Evolutionary conservation across 1,284 basidiomycete genomes (phyloP).

Genomic region (Trichosporon inkin): DNA sequence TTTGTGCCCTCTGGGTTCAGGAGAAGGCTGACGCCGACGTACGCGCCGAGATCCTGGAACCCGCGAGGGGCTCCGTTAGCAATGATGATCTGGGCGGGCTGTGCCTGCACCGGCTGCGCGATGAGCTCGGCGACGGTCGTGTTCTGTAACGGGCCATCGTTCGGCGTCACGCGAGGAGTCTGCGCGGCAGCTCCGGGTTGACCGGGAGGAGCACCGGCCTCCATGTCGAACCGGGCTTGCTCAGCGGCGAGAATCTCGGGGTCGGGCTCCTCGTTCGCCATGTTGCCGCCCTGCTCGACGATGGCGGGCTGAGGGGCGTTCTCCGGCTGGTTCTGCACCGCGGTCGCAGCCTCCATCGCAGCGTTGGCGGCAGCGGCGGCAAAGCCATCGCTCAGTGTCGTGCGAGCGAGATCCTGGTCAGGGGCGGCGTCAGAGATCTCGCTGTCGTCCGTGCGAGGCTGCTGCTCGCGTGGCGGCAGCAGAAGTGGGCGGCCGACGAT

Average conservation of each 20-base stretch:
- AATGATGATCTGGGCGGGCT: slow-evolving; percentile 46
- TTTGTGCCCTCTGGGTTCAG: slow-evolving; percentile 51
- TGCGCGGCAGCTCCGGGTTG: slow-evolving; percentile 40
- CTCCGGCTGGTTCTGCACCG: slow-evolving; percentile 30
- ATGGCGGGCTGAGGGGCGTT: slow-evolving; percentile 31
- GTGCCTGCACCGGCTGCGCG: slow-evolving; percentile 18
- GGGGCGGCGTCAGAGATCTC: slow-evolving; percentile 39
- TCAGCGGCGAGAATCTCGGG: slow-evolving; percentile 41
- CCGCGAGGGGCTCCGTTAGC: slow-evolving; percentile 50
- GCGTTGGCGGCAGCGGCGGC: slow-evolving; percentile 34
- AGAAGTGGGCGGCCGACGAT: slow-evolving; percentile 42
- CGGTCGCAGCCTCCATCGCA: slow-evolving; percentile 22
- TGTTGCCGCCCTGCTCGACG: slow-evolving; percentile 27
- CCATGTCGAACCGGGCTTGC: slow-evolving; percentile 45
- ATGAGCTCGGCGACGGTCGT: slow-evolving; percentile 21
- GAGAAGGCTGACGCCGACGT: slow-evolving; percentile 41
- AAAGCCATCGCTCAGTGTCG: slow-evolving; percentile 34
- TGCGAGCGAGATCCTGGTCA: slow-evolving; percentile 39
- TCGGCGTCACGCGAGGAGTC: slow-evolving; percentile 33
- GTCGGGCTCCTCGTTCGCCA: slow-evolving; percentile 37
- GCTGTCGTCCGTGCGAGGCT: slow-evolving; percentile 31
- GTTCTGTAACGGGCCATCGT: slow-evolving; percentile 19
- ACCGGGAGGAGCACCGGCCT: slow-evolving; percentile 46
- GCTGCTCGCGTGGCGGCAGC: slow-evolving; percentile 31
- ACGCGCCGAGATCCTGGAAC: slow-evolving; percentile 48